phyloP scores from a whole-genome alignment of 441 rosid species.

The Rhodomyrtus psidioides region DNA sequence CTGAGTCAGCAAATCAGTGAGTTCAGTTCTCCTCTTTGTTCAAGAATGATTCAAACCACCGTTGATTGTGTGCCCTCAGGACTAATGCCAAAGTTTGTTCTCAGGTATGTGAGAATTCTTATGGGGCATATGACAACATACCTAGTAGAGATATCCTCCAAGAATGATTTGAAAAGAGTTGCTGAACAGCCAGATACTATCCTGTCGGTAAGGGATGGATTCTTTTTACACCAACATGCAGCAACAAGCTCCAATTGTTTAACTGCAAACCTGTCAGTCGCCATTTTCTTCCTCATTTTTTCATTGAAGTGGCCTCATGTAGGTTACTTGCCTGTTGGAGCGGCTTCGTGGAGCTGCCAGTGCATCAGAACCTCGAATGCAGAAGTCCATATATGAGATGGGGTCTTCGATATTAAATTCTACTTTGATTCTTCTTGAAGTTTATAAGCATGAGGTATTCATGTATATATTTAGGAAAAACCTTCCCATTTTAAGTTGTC shows the following conservation, averaged over 20 bases:
- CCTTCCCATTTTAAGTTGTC: neutral
- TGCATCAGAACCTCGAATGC: conserved; percentile 94
- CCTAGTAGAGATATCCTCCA: conserved; percentile 65
- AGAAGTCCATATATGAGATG: conserved; percentile 85
- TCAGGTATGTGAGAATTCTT: conserved; percentile 81
- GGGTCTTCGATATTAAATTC: conserved; percentile 70
- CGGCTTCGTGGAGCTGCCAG: conserved; percentile 93
- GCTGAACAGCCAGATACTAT: conserved; percentile 88
- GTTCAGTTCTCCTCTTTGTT: conserved; percentile 15
- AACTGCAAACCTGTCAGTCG: neutral
- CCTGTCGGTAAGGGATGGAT: conserved; percentile 43
- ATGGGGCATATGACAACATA: conserved; percentile 63
- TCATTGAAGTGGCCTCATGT: conserved; percentile 15
- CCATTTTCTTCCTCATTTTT: conserved; percentile 2
- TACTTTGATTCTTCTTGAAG: conserved; percentile 78
- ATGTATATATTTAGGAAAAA: neutral
- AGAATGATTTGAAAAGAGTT: conserved; percentile 61
- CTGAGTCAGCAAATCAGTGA: conserved; percentile 84
- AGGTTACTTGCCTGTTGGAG: conserved; percentile 90
- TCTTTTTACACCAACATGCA: neutral
- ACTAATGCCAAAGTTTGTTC: neutral
- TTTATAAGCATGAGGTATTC: conserved; percentile 87
- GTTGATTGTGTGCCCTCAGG: neutral
- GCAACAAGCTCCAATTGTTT: neutral
- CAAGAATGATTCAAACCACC: neutral